Percentiles rank a stretch among this genome's conserved stretches.
Conservation (phyloP, 2,329 filamentous ascomycete species). For the Neofusicoccum cordaticola region DNA sequence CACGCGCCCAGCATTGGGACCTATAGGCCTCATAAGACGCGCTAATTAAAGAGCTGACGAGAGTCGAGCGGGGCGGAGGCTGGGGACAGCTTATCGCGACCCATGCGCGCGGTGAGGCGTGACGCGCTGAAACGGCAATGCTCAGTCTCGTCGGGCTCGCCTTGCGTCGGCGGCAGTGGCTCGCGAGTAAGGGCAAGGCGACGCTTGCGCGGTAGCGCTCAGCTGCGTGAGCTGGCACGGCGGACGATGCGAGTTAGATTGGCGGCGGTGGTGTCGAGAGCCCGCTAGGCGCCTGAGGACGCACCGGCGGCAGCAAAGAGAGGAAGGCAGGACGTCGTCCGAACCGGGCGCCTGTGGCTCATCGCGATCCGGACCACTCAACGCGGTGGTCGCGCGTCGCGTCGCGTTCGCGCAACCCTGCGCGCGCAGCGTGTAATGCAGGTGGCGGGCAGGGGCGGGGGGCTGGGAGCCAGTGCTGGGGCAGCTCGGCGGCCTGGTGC, state of each 20-base stretch:
- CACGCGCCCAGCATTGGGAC: background rate
- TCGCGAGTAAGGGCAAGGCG: background rate
- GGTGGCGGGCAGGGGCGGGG: background rate
- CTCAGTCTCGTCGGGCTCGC: background rate
- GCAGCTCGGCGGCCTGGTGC: background rate
- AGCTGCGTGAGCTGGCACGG: background rate
- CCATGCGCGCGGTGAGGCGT: background rate
- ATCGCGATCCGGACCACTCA: background rate
- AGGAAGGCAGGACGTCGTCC: background rate
- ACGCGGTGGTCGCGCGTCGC: conserved; percentile 2
- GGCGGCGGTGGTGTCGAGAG: background rate
- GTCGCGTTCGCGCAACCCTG: conserved; percentile 5
- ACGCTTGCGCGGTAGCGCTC: background rate
- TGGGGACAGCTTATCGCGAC: background rate
- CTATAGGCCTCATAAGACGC: background rate
- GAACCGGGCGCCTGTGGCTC: background rate
- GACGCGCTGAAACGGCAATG: conserved; percentile 2
- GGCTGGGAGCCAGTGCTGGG: background rate
- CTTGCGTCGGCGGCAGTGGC: conserved; percentile 6
- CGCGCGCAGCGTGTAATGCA: background rate
- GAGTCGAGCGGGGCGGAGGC: conserved; percentile 1
- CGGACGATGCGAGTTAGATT: background rate
- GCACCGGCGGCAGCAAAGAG: background rate
- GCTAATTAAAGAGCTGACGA: background rate
- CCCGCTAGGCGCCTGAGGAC: background rate